Evolutionary conservation across 768 basidiomycete species (phyloP).

Genomic region (Leucocoprinus sp.): DNA sequence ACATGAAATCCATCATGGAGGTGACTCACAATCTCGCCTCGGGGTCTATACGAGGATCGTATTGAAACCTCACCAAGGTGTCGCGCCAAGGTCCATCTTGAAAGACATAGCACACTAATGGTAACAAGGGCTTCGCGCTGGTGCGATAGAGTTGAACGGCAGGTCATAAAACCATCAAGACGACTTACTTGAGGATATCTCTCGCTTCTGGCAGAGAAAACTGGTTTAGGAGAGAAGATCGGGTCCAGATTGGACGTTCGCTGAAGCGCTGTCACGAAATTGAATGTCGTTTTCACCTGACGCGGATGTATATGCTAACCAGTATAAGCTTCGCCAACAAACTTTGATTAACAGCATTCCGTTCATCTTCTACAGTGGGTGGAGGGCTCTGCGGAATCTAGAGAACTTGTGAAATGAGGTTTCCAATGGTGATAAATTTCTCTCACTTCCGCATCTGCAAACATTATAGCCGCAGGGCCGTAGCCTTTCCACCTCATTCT

Average conservation of each 20-base stretch:
- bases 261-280: slow-evolving; percentile 49
- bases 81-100: slow-evolving; percentile 94
- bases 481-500: slow-evolving; percentile 80
- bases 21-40: slow-evolving; percentile 65
- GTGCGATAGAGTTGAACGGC: neutral
- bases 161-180: neutral
- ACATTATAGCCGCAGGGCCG: slow-evolving; percentile 65
- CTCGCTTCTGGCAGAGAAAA: slow-evolving; percentile 59
- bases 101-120: slow-evolving; percentile 81
- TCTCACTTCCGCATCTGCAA: slow-evolving; percentile 47
- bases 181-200: slow-evolving; percentile 65
- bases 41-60: slow-evolving; percentile 77
- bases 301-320: slow-evolving; percentile 25
- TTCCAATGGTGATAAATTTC: neutral
- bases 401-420: slow-evolving; percentile 1
- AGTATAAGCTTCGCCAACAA: slow-evolving; percentile 48
- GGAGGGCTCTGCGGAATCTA: slow-evolving; percentile 65
- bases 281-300: neutral
- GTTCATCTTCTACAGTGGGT: slow-evolving; percentile 50
- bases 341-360: slow-evolving; percentile 42
- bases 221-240: slow-evolving; percentile 80
- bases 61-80: slow-evolving; percentile 76
- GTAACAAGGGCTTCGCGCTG: slow-evolving; percentile 77
- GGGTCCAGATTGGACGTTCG: slow-evolving; percentile 82
- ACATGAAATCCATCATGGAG: slow-evolving; percentile 3